phyloP scores from a whole-genome alignment of 2,329 filamentous ascomycete genomes.

The Colletotrichum tanaceti region DNA sequence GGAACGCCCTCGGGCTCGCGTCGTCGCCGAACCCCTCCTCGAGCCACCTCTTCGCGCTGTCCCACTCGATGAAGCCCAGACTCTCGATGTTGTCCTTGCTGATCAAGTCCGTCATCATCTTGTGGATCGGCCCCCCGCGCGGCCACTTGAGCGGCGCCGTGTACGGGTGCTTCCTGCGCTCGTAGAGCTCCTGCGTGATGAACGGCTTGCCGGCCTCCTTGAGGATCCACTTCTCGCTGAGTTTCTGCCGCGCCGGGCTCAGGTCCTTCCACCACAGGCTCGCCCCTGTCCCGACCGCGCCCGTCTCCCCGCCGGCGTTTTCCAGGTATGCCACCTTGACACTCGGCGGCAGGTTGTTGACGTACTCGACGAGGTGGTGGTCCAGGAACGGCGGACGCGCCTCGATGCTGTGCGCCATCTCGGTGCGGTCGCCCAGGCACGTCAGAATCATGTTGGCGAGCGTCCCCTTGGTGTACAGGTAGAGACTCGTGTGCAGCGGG shows the following conservation, averaged over 20 bases:
- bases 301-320: neutral
- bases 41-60: constrained; percentile 50
- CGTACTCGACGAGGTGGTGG: constrained; percentile 48
- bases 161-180: constrained; percentile 62
- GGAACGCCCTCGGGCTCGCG: constrained; percentile 44
- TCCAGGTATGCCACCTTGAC: constrained; percentile 44
- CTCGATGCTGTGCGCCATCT: constrained; percentile 53
- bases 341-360: constrained; percentile 48
- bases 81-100: constrained; percentile 51
- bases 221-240: constrained; percentile 63
- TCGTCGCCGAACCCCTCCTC: constrained; percentile 53
- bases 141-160: constrained; percentile 57
- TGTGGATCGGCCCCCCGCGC: constrained; percentile 56
- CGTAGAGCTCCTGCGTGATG: constrained; percentile 63
- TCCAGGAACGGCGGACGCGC: constrained; percentile 52
- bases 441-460: constrained; percentile 47
- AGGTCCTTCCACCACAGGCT: constrained; percentile 53
- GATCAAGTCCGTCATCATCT: constrained; percentile 47
- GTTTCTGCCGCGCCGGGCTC: constrained; percentile 39
- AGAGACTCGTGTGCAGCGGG: constrained; percentile 45
- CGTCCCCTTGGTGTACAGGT: constrained; percentile 44
- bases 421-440: constrained; percentile 49
- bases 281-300: constrained; percentile 43
- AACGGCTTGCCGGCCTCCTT: constrained; percentile 52
- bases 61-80: constrained; percentile 56